phyloP scores from a whole-genome alignment of 306 rosid species.

The Lathyrus sativus region DNA sequence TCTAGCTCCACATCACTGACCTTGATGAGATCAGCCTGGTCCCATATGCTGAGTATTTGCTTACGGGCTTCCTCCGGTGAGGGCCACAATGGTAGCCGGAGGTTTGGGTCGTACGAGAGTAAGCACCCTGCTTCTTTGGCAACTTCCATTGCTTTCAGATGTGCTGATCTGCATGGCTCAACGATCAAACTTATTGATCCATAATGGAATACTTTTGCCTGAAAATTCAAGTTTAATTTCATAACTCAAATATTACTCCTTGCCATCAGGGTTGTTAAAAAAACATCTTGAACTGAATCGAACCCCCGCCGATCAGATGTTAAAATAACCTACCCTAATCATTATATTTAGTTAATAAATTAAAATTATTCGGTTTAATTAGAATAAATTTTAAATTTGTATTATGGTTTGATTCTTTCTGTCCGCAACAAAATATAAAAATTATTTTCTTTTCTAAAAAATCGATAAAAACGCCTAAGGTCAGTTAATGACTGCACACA shows the following conservation, averaged over 20 bases:
- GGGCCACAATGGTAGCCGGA: conserved; percentile 79
- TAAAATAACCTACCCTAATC: too few species aligned
- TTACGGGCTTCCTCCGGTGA: conserved; percentile 72
- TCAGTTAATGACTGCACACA: conserved; percentile 11
- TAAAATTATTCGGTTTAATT: too few species aligned
- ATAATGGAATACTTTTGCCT: conserved; percentile 91
- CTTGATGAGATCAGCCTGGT: conserved; percentile 83
- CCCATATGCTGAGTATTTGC: conserved; percentile 92
- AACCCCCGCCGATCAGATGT: too few species aligned
- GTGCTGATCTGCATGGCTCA: conserved; percentile 98
- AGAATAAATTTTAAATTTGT: too few species aligned
- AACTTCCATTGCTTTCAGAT: conserved; percentile 81
- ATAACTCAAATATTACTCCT: too few species aligned
- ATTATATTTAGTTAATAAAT: too few species aligned
- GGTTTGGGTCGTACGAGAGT: conserved; percentile 90
- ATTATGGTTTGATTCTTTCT: too few species aligned
- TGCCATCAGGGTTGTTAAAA: too few species aligned
- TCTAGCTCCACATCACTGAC: conserved; percentile 86
- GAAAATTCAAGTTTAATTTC: not conserved
- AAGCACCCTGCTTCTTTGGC: conserved; percentile 87
- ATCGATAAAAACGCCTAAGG: too few species aligned
- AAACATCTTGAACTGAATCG: too few species aligned
- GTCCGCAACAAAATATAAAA: too few species aligned
- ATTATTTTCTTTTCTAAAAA: too few species aligned
- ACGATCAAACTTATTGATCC: conserved; percentile 97